A percentile compares a stretch with the other conserved stretches of the same genome.
Evolutionary conservation across 1,139 yeast species (phyloP).

Genomic region (Suhomyces taliae): DNA sequence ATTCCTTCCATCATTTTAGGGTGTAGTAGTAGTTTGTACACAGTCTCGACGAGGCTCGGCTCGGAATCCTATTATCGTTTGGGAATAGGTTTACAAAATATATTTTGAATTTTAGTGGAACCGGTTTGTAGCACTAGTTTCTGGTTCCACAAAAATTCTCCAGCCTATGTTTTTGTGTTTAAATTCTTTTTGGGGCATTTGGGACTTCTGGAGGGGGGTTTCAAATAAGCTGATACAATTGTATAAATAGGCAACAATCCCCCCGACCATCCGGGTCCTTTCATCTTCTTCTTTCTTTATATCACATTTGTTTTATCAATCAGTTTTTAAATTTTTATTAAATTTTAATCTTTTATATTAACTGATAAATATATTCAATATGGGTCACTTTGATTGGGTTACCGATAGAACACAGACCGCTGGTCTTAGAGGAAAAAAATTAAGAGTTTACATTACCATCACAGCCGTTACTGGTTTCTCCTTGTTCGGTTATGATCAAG

Average conservation of each 20-base stretch:
- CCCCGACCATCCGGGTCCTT: not conserved
- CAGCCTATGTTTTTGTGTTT: not conserved
- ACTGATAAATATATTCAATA: not conserved
- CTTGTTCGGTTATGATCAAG: conserved; percentile 77
- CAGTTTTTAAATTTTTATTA: not conserved
- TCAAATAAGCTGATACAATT: not conserved
- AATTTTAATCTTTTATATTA: no score
- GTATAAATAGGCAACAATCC: not conserved
- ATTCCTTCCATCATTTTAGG: not conserved
- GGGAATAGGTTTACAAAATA: not conserved
- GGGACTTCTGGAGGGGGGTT: not conserved
- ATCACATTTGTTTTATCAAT: not conserved
- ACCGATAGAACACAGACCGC: conserved; percentile 40
- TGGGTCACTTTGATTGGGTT: conserved; percentile 13
- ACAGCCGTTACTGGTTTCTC: conserved; percentile 68
- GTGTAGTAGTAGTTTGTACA: not conserved
- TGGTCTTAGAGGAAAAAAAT: conserved; percentile 50
- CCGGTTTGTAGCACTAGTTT: not conserved
- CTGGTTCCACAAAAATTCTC: no score
- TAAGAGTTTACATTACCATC: conserved; percentile 48
- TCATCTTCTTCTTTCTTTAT: not conserved
- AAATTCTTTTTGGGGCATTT: not conserved
- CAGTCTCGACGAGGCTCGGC: not conserved
- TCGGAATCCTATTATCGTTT: not conserved
- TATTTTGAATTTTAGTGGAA: not conserved